Evolutionary conservation across 2,329 filamentous ascomycete species (phyloP).

Genomic region (Beauveria bassiana): DNA sequence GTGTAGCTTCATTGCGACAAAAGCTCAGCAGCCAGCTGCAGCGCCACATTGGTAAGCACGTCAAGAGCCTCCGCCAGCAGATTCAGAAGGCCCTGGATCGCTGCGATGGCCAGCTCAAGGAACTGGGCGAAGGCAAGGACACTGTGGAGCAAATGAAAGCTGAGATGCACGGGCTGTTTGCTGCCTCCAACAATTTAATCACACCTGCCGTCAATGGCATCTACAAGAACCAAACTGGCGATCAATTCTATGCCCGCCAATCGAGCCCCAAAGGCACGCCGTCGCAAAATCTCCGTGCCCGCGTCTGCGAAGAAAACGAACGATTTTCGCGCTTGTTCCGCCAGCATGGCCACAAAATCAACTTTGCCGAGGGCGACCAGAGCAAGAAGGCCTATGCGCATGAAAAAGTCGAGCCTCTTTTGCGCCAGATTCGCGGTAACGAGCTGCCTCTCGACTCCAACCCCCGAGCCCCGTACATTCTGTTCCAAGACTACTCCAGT

Average conservation of each 20-base stretch:
- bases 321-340: constrained; percentile 40
- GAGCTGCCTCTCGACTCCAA: constrained; percentile 46
- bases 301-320: constrained; percentile 44
- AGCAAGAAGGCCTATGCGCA: constrained; percentile 41
- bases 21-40: constrained; percentile 44
- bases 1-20: constrained; percentile 36
- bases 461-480: constrained; percentile 44
- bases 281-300: constrained; percentile 42
- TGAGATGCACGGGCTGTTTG: constrained; percentile 46
- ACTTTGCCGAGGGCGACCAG: constrained; percentile 30
- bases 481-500: constrained; percentile 45
- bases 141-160: constrained; percentile 46
- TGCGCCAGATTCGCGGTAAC: constrained; percentile 43
- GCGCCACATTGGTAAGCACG: constrained; percentile 43
- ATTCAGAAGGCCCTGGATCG: constrained; percentile 42
- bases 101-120: constrained; percentile 41
- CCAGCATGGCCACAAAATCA: constrained; percentile 41
- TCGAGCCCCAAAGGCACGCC: constrained; percentile 43
- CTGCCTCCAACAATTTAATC: constrained; percentile 44
- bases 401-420: constrained; percentile 40
- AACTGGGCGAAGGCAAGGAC: constrained; percentile 42
- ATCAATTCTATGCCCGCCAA: constrained; percentile 42
- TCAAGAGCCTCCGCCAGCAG: constrained; percentile 41
- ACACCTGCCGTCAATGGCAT: constrained; percentile 46
- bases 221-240: constrained; percentile 47